Conservation (phyloP, 1,284 basidiomycete species). For the Schizophyllum commune region DNA sequence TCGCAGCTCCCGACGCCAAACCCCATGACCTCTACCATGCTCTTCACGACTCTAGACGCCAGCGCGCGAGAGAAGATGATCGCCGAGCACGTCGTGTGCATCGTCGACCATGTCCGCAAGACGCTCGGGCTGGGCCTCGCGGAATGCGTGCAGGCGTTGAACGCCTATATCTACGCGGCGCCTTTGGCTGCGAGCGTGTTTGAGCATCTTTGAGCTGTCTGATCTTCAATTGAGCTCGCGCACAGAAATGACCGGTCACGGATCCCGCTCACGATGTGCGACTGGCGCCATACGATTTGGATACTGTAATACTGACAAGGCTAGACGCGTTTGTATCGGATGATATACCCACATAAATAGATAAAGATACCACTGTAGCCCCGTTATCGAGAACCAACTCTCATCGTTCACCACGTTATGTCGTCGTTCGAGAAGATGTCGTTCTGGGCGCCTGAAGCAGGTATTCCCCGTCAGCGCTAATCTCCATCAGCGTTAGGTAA, state of each 20-base stretch:
- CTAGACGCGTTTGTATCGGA: neutral
- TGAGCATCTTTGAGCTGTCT: neutral
- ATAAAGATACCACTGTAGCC: neutral
- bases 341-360: neutral
- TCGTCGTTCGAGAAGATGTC: slow-evolving; percentile 26
- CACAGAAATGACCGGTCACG: no score
- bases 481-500: neutral
- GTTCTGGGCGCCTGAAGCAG: slow-evolving; percentile 22
- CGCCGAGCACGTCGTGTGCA: neutral
- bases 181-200: no score
- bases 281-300: no score
- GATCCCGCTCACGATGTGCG: no score
- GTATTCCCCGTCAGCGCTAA: neutral
- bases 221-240: neutral
- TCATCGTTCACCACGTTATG: neutral
- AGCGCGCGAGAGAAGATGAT: neutral
- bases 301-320: no score
- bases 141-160: neutral
- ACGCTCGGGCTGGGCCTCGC: neutral
- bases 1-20: neutral
- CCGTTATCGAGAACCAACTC: neutral
- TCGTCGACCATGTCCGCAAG: neutral
- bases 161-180: neutral
- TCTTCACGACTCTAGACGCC: neutral
- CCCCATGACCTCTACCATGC: neutral